phyloP scores from a whole-genome alignment of 2,329 filamentous ascomycete genomes.

The Trichoderma koningii region DNA sequence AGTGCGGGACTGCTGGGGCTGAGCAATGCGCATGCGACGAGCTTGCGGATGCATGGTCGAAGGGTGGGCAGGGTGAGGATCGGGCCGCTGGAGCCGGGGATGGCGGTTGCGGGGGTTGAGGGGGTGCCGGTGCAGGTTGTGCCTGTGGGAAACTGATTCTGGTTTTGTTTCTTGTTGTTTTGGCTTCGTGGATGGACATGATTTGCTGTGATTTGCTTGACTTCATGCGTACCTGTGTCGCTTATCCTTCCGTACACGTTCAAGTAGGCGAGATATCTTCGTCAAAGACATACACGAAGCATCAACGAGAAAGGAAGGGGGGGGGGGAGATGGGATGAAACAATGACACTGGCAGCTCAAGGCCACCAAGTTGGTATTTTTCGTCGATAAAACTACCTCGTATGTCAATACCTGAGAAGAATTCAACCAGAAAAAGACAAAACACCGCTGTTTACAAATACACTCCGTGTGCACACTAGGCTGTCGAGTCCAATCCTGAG shows the following conservation, averaged over 20 bases:
- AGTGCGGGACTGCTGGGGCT: slow-evolving; percentile 56
- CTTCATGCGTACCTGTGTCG: too few species aligned
- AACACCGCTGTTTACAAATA: slow-evolving; percentile 13
- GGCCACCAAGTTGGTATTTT: background rate
- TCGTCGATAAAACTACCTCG: background rate
- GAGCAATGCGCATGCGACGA: slow-evolving; percentile 53
- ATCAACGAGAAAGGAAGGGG: background rate
- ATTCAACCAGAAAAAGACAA: background rate
- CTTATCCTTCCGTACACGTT: too few species aligned
- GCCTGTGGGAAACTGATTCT: background rate
- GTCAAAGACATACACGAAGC: too few species aligned
- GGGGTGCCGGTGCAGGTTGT: slow-evolving; percentile 14
- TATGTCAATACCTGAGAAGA: background rate
- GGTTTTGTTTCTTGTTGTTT: background rate
- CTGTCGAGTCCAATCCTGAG: slow-evolving; percentile 5
- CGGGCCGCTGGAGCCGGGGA: slow-evolving; percentile 16
- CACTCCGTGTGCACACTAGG: background rate
- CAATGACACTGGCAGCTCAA: background rate
- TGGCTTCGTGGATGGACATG: too few species aligned
- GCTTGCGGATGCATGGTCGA: slow-evolving; percentile 55
- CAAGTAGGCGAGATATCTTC: too few species aligned
- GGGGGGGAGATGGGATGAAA: too few species aligned
- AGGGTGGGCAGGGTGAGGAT: slow-evolving; percentile 27
- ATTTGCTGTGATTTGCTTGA: too few species aligned
- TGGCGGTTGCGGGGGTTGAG: slow-evolving; percentile 17